A percentile compares a stretch with the other conserved stretches of the same genome.
Evolutionary conservation across 2,329 filamentous ascomycete genomes (phyloP).

Genomic region (Fusarium sp.): DNA sequence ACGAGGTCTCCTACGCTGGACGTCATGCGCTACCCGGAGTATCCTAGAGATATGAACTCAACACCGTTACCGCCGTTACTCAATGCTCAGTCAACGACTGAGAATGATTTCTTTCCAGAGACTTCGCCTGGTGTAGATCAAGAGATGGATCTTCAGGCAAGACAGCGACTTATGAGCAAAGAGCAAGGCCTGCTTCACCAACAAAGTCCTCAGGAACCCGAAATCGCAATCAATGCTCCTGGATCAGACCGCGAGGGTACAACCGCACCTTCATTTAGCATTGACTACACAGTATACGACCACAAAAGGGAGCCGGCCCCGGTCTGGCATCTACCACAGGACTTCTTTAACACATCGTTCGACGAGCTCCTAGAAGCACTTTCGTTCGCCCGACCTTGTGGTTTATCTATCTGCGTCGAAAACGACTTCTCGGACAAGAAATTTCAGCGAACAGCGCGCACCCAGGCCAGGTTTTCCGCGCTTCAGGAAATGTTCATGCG

Average conservation of each 20-base stretch:
- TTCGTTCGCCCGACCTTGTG: not conserved
- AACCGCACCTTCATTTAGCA: not conserved
- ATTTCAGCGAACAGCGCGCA: not conserved
- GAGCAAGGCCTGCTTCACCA: no score
- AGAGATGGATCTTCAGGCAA: no score
- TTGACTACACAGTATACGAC: slow-evolving; percentile 12
- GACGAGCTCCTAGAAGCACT: not conserved
- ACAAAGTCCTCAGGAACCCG: not conserved
- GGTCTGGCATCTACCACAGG: not conserved
- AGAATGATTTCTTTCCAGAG: no score
- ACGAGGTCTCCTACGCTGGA: no score
- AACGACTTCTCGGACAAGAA: not conserved
- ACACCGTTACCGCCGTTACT: no score
- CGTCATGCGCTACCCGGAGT: no score
- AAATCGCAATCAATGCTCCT: no score
- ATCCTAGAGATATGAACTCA: no score
- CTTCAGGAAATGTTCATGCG: not conserved
- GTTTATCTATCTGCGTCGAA: not conserved
- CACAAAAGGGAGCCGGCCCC: not conserved
- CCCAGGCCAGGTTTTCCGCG: not conserved
- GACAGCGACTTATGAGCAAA: no score
- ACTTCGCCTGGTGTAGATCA: no score
- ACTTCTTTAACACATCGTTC: slow-evolving; percentile 2
- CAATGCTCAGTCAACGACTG: no score
- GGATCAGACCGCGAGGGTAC: not conserved